These are phyloP conservation scores for Geranium rotundifolium DNA, from an alignment of 345 rosid species.

Conservation along the genomic window DNA sequence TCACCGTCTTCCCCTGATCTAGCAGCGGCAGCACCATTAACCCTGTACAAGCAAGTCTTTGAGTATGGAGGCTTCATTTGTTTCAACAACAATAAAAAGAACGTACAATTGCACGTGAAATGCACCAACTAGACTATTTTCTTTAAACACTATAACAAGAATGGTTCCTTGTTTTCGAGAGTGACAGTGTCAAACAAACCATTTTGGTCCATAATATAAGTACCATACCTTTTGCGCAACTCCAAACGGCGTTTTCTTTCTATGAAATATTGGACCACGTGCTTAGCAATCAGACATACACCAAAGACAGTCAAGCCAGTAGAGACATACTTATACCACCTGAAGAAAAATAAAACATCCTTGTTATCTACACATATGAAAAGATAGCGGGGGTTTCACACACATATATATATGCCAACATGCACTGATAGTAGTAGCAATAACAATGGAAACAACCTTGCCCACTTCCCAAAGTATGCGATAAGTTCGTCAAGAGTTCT, in stretches of 20 bases:
- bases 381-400: background rate
- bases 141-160: too few species aligned
- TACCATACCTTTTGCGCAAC: conserved; percentile 34
- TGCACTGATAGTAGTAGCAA: too few species aligned
- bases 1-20: conserved; percentile 46
- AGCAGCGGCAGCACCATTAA: conserved; percentile 80
- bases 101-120: background rate
- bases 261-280: conserved; percentile 35
- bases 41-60: conserved; percentile 33
- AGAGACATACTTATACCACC: conserved; percentile 68
- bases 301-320: conserved; percentile 60
- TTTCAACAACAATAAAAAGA: conserved; percentile 4
- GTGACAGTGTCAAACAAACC: background rate
- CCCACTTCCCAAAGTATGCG: conserved; percentile 67
- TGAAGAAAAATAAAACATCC: conserved; percentile 17
- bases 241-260: conserved; percentile 51
- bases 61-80: conserved; percentile 11
- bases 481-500: conserved; percentile 53
- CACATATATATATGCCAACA: background rate
- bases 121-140: too few species aligned
- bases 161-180: background rate
- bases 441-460: conserved; percentile 37
- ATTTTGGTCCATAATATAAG: background rate
- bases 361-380: conserved; percentile 1
- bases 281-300: conserved; percentile 50